These are phyloP conservation scores for Sporothrix protearum DNA, from an alignment of 2,329 filamentous ascomycete genomes.

Conservation along the genomic window DNA sequence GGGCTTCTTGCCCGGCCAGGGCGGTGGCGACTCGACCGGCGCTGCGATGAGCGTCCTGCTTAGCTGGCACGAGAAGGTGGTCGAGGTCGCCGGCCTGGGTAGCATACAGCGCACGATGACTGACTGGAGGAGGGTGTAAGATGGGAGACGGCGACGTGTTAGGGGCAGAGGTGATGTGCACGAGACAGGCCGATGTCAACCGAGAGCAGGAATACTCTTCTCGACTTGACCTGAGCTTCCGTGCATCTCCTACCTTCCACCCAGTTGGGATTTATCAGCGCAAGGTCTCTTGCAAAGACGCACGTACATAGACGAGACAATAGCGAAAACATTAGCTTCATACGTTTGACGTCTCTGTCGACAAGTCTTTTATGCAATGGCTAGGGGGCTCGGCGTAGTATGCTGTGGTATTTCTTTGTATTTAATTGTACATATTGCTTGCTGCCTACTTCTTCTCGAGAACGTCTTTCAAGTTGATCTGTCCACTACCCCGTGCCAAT, in stretches of 20 bases:
- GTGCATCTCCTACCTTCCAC: background rate
- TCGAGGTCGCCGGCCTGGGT: constrained; percentile 86
- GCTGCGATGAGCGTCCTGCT: constrained; percentile 94
- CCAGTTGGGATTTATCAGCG: background rate
- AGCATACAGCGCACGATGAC: constrained; percentile 94
- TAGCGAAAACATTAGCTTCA: constrained; percentile 3
- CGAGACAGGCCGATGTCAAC: too few species aligned
- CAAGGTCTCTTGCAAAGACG: background rate
- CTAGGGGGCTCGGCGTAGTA: background rate
- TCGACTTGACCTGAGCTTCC: background rate
- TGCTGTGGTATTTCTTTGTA: background rate
- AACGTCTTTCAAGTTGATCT: constrained; percentile 85
- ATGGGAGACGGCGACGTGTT: background rate
- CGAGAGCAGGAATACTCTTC: background rate
- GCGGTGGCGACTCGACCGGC: constrained; percentile 64
- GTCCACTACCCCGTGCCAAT: constrained; percentile 74
- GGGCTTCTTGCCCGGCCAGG: constrained; percentile 42
- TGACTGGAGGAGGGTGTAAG: constrained; percentile 86
- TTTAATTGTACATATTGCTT: constrained; percentile 1
- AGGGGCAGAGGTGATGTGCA: background rate
- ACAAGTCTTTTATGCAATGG: background rate
- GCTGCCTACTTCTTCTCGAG: constrained; percentile 45
- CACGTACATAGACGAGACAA: constrained; percentile 7
- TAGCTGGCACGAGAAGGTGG: constrained; percentile 98
- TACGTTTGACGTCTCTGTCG: background rate